These are phyloP conservation scores for Holtermannia corniformis DNA, from an alignment of 768 basidiomycete species.

Conservation along the genomic window DNA sequence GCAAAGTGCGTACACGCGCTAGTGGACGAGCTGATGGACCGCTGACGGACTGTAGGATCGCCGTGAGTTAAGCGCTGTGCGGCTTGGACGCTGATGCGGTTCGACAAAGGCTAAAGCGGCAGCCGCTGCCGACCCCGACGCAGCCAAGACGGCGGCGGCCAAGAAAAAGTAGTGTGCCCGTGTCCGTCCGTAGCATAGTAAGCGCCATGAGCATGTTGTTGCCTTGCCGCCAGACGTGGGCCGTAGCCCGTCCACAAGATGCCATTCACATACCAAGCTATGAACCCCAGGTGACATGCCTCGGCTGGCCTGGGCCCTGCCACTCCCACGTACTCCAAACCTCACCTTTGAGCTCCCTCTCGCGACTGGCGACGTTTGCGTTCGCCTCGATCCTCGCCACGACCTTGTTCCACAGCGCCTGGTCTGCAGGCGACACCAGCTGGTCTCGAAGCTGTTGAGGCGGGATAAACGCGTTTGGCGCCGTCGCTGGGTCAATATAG, in stretches of 20 bases:
- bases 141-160: neutral
- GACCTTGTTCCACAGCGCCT: constrained; percentile 29
- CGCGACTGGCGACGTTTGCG: constrained; percentile 35
- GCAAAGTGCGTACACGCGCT: neutral
- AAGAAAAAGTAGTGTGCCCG: neutral
- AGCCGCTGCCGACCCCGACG: too few relatives aligned
- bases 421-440: constrained; percentile 29
- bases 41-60: neutral
- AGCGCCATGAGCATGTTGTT: too few relatives aligned
- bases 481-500: constrained; percentile 35
- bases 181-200: too few relatives aligned
- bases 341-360: constrained; percentile 34
- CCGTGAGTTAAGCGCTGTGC: neutral
- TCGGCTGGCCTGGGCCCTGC: constrained; percentile 27
- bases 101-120: neutral
- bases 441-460: constrained; percentile 38
- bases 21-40: too few relatives aligned
- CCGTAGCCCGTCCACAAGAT: neutral
- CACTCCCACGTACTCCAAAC: constrained; percentile 40
- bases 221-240: neutral
- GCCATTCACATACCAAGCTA: neutral
- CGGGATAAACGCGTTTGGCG: constrained; percentile 34
- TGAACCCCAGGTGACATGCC: constrained; percentile 17
- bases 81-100: neutral
- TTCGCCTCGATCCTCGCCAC: constrained; percentile 32